Evolutionary conservation across 495 filamentous ascomycete genomes (phyloP), one percentile per base, ranked within the genome.

Genomic region (Thermochaetoides thermophila): DNA sequence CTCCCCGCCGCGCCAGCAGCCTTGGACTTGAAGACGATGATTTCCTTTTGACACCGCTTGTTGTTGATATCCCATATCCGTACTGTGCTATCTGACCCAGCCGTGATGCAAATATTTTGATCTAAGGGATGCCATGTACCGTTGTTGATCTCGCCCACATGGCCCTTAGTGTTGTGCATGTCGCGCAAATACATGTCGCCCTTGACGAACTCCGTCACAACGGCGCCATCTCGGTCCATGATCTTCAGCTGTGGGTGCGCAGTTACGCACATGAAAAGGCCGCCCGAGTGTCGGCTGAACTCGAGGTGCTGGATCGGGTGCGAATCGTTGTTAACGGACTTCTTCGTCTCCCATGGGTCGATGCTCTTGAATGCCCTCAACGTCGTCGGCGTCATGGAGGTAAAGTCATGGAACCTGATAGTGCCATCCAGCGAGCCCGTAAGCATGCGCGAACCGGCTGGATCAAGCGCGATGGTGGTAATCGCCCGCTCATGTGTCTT

Each of bases 111-210:
- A 2, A 84, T 39, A 34, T 89, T 81, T 43, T 66, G 67, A 46
- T 95, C 74, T 2, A 73, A 76, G 3, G 89, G 89, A 55, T 80
- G 78, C 89, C 89, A 97, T 23, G 74, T 75, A 3, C 82, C 89
- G 14, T 75, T 76, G 16, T 81, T 81, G 18, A 91, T 74, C 55
- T 92, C 89, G 1, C 85, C 81, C 24, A 93, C 72, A 49, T 97
- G 89, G 0, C 89, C 89, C 48, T 95, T 96, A 0, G 89, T 97
- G 50, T 95, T 83, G 52, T 95, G 68, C 71, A 94, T 83, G 49
- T 97, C 91, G 24, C 89, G 71, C 35, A 97, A 58, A 49, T 97
- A 97, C 87, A 94, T 94, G 49, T 97, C 89, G 14, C 89, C 89
- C 57, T 97, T 97, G 34, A 79, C 74, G 42, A 92, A 94, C 52